phyloP scores from a whole-genome alignment of 345 rosid species.

The Syzygium jambos region DNA sequence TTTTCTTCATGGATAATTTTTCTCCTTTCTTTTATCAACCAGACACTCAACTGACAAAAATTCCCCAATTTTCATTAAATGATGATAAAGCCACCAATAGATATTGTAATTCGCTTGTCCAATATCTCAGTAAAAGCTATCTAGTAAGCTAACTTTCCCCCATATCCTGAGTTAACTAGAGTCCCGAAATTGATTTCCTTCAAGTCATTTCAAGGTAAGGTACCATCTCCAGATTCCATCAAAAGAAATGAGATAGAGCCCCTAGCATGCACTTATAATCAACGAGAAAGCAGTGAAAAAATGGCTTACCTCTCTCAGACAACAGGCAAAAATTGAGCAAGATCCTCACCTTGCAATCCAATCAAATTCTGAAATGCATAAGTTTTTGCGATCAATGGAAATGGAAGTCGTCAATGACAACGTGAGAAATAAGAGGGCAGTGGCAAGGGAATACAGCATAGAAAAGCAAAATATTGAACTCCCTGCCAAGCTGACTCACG shows the following conservation, averaged over 20 bases:
- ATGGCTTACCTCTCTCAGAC: slow-evolving; percentile 53
- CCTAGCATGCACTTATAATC: neutral
- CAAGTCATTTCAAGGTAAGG: neutral
- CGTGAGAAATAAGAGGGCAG: slow-evolving; percentile 3
- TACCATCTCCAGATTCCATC: neutral
- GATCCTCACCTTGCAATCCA: slow-evolving; percentile 61
- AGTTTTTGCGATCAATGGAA: neutral
- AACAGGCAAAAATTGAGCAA: slow-evolving; percentile 47
- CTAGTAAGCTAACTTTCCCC: neutral
- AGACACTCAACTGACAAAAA: neutral
- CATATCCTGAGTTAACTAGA: neutral
- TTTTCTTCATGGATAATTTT: neutral
- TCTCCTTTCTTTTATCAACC: neutral
- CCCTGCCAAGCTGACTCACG: slow-evolving; percentile 57
- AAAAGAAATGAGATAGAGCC: neutral
- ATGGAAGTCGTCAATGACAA: neutral
- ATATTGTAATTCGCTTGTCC: neutral
- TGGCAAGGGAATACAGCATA: slow-evolving; percentile 44
- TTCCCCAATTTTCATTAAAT: neutral
- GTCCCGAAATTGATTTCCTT: neutral
- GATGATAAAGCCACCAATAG: neutral
- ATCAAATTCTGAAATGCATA: slow-evolving; percentile 57
- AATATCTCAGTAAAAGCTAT: neutral
- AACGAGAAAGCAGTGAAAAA: neutral
- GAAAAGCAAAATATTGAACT: slow-evolving; percentile 54